Evolutionary conservation across 192 early-diverging fungal species (phyloP).

Genomic region (Umbelopsis sp.): DNA sequence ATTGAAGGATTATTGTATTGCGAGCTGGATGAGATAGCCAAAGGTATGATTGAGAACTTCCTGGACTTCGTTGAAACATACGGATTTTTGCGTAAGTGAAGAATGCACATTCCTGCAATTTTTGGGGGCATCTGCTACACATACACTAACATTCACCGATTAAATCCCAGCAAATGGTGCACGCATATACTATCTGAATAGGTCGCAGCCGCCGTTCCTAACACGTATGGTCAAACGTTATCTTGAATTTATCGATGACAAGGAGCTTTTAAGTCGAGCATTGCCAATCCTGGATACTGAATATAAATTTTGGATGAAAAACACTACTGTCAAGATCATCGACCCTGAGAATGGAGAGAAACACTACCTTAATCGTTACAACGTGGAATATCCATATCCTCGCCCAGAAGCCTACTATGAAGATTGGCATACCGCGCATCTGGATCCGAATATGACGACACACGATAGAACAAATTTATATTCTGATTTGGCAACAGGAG

Average conservation of each 20-base stretch:
- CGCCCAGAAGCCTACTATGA: constrained; percentile 68
- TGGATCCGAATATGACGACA: constrained; percentile 35
- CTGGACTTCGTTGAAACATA: constrained; percentile 56
- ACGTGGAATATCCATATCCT: constrained; percentile 54
- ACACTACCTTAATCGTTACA: constrained; percentile 53
- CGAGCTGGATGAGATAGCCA: constrained; percentile 48
- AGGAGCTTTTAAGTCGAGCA: constrained; percentile 42
- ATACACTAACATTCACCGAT: background rate
- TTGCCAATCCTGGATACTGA: constrained; percentile 61
- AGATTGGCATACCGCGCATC: constrained; percentile 57
- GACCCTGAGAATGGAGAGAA: constrained; percentile 24
- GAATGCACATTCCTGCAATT: background rate
- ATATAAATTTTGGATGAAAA: constrained; percentile 62
- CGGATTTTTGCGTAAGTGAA: constrained; percentile 67
- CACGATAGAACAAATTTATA: constrained; percentile 45
- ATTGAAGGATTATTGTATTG: constrained; percentile 64
- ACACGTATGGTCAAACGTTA: constrained; percentile 69
- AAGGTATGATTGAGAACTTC: constrained; percentile 61
- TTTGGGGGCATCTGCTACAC: background rate
- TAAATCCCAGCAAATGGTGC: constrained; percentile 64
- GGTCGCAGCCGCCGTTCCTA: constrained; percentile 76
- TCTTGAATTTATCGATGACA: constrained; percentile 52
- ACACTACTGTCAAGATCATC: constrained; percentile 48
- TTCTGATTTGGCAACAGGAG: constrained; percentile 65
- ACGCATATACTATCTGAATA: constrained; percentile 71